These are phyloP conservation scores for Ogataea nonfermentans DNA, from an alignment of 805 yeast species.

Conservation along the genomic window DNA sequence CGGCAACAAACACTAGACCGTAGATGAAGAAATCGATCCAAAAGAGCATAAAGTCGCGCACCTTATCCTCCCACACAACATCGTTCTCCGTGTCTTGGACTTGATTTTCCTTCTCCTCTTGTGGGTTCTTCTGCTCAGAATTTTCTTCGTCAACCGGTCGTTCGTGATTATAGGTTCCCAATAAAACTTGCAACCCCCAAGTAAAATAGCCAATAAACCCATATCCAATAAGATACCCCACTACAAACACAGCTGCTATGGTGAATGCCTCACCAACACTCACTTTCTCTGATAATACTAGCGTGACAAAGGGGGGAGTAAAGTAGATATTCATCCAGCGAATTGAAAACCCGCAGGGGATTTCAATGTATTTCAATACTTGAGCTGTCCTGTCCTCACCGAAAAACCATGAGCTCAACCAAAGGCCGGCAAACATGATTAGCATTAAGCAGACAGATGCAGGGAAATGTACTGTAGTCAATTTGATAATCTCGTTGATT, in stretches of 20 bases:
- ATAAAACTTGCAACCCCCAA: slow-evolving; percentile 38
- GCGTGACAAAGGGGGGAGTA: slow-evolving; percentile 71
- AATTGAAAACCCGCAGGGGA: slow-evolving; percentile 66
- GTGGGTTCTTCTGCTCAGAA: too few species aligned
- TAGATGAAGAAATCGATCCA: slow-evolving; percentile 59
- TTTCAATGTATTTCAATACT: slow-evolving; percentile 41
- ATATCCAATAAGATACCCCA: slow-evolving; percentile 59
- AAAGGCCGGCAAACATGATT: slow-evolving; percentile 47
- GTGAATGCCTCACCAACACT: slow-evolving; percentile 66
- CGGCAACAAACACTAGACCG: slow-evolving; percentile 45
- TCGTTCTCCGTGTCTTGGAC: background rate
- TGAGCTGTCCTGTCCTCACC: slow-evolving; percentile 35
- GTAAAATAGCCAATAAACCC: slow-evolving; percentile 50
- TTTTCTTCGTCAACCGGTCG: slow-evolving; percentile 23
- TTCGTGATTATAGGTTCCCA: slow-evolving; percentile 24
- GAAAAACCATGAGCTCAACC: slow-evolving; percentile 36
- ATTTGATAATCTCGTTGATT: slow-evolving; percentile 44
- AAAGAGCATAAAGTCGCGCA: slow-evolving; percentile 21
- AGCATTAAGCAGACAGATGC: slow-evolving; percentile 72
- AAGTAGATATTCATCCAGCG: slow-evolving; percentile 79
- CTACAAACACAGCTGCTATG: slow-evolving; percentile 68
- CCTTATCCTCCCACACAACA: slow-evolving; percentile 21
- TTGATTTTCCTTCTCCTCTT: background rate
- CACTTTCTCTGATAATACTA: slow-evolving; percentile 67
- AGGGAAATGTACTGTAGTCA: slow-evolving; percentile 57